Evolutionary conservation across 2,329 filamentous ascomycete genomes (phyloP).

Genomic region (Penicillium thymicola): DNA sequence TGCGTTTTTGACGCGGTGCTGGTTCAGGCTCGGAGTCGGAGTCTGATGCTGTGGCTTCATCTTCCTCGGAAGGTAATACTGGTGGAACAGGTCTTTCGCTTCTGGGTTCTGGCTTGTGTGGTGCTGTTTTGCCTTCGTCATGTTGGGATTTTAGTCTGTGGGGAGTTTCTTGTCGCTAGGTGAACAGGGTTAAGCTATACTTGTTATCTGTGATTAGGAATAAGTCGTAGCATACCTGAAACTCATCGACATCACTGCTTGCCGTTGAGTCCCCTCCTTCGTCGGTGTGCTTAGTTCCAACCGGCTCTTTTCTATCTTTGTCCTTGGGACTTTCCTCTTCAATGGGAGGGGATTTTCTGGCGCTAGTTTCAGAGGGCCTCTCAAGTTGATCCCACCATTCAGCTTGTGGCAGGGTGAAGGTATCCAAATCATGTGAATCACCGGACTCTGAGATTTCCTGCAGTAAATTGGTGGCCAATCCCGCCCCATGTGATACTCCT

Average conservation of each 20-base stretch:
- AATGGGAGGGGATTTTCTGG: not conserved
- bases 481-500: constrained; percentile 13
- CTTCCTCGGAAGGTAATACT: constrained; percentile 10
- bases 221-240: constrained; percentile 32
- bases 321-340: constrained; percentile 1
- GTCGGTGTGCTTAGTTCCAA: constrained; percentile 2
- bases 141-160: constrained; percentile 25
- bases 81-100: constrained; percentile 9
- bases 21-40: constrained; percentile 14
- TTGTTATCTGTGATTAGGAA: not conserved
- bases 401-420: constrained; percentile 19
- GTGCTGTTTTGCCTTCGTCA: not conserved
- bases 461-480: constrained; percentile 26
- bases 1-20: constrained; percentile 1
- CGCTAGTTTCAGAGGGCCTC: not conserved
- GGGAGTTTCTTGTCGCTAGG: constrained; percentile 37
- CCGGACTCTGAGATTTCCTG: constrained; percentile 23
- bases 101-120: constrained; percentile 2
- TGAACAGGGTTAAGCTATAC: not conserved
- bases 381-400: constrained; percentile 37
- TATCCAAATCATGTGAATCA: constrained; percentile 3
- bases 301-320: not conserved
- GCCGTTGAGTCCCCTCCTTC: constrained; percentile 23
- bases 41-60: constrained; percentile 18
- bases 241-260: constrained; percentile 35